Percentiles rank a stretch among this genome's conserved stretches.
Evolutionary conservation across 371 early-diverging fungal genomes (phyloP).

Genomic region (Phascolomyces articulosus): DNA sequence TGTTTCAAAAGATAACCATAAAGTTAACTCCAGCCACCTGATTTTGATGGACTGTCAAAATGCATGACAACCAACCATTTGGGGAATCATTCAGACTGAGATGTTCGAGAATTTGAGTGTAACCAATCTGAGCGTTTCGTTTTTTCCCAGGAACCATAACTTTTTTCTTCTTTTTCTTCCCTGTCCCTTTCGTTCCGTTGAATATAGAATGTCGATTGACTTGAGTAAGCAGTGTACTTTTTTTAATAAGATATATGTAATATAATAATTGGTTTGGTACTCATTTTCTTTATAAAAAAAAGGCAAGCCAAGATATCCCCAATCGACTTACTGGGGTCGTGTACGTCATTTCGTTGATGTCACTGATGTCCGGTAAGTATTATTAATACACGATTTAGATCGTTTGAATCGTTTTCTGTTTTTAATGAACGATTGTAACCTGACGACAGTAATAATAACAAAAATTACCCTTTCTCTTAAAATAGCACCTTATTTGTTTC

Average conservation of each 20-base stretch:
- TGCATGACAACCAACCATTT: too few species aligned
- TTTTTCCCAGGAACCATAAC: conserved; percentile 1
- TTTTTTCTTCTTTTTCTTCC: background rate
- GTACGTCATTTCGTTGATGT: conserved; percentile 75
- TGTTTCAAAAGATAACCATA: too few species aligned
- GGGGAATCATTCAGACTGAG: background rate
- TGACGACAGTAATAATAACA: too few species aligned
- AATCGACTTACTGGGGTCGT: conserved; percentile 73
- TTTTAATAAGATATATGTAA: too few species aligned
- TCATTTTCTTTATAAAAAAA: background rate
- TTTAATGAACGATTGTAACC: too few species aligned
- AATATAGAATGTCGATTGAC: conserved; percentile 1
- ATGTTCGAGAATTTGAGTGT: background rate
- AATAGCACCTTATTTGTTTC: conserved; percentile 69
- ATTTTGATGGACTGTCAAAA: too few species aligned
- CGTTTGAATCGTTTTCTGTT: too few species aligned
- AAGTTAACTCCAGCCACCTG: too few species aligned
- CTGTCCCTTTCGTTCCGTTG: background rate
- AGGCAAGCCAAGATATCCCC: conserved; percentile 72
- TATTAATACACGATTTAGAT: background rate
- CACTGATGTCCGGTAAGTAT: conserved; percentile 49
- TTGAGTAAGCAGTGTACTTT: conserved; percentile 1
- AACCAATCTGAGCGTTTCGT: background rate
- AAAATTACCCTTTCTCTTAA: background rate
- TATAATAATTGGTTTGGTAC: too few species aligned